Evolutionary conservation across 352 stramenopile genomes (phyloP), one percentile per base, ranked within the genome.

Genomic region (Phytopythium delawarense): DNA sequence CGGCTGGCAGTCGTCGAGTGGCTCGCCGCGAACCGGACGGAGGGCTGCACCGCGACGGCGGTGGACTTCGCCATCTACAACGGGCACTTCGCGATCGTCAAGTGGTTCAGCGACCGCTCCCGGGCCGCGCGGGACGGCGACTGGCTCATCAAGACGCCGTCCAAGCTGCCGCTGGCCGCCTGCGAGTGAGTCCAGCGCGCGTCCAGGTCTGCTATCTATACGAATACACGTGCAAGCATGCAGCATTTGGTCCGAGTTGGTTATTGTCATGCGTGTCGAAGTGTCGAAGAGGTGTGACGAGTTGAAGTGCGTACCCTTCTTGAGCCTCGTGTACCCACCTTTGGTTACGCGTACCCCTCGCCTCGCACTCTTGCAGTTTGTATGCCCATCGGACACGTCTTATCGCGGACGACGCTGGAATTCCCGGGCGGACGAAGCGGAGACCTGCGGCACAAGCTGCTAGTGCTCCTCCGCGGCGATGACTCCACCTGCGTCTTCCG

Each of bases 61-160:
- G 76, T 87, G 45, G 75, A 83, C 59, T 88, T 87, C 53, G 84
- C 84, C 18, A 75, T 79, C 28, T 88, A 80, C 74, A 89, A 88
- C 51, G 77, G 80, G 23, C 76, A 93, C 51, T 66, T 89, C 25
- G 56, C 80, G 16, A 76, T 89, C 12, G 70, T 89, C 16, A 76
- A 75, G 57, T 91, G 66, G 64, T 78, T 81, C 61, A 75, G 70
- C 49, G 66, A 79, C 21, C 71, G 8, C 42, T 63, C 62, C 12
- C 63, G 63, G 25, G 58, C 63, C 25, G 76, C 78, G 7, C 81
- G 86, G 70, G 72, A 79, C 40, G 70, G 60, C 32, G 53, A 59
- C 35, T 59, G 53, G 53, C 35, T 59, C 20, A 48, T 59, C 34
- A 59, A 59, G 34, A 23, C 34, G 30, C 53, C 30, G 23, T 8